Evolutionary conservation across 768 basidiomycete species (phyloP).

Genomic region (Trametes coccinea): DNA sequence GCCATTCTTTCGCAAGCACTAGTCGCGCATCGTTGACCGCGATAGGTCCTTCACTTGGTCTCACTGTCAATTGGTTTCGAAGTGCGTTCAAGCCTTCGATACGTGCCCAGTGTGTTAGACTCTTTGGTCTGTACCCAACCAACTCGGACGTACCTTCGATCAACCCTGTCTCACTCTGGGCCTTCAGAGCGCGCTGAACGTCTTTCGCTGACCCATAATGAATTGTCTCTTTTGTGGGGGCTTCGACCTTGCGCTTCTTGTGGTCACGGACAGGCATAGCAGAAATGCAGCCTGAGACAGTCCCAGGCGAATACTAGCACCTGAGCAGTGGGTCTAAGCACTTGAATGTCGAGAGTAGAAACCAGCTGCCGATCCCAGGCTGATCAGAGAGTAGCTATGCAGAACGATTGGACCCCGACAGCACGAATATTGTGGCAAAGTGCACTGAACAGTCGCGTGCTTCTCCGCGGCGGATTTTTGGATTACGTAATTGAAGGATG

Average conservation of each 20-base stretch:
- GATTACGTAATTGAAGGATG: background rate
- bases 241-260: constrained; percentile 17
- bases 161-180: constrained; percentile 20
- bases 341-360: too few relatives aligned
- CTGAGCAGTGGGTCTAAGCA: too few relatives aligned
- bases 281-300: too few relatives aligned
- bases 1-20: constrained; percentile 59
- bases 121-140: background rate
- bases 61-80: constrained; percentile 62
- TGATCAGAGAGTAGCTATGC: too few relatives aligned
- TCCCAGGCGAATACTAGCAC: too few relatives aligned
- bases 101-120: background rate
- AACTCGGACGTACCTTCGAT: constrained; percentile 15
- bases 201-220: constrained; percentile 17
- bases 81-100: constrained; percentile 48
- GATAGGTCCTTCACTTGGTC: constrained; percentile 47
- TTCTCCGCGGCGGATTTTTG: background rate
- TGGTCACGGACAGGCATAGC: constrained; percentile 12
- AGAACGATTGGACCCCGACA: too few relatives aligned
- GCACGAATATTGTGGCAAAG: too few relatives aligned
- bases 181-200: constrained; percentile 14
- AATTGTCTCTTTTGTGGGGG: constrained; percentile 5
- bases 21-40: constrained; percentile 61
- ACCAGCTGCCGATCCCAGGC: too few relatives aligned
- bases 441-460: background rate